Evolutionary conservation across 2,329 filamentous ascomycete species (phyloP), one percentile per base, ranked within the genome.

Genomic region (Trichophyton mentagrophytes): DNA sequence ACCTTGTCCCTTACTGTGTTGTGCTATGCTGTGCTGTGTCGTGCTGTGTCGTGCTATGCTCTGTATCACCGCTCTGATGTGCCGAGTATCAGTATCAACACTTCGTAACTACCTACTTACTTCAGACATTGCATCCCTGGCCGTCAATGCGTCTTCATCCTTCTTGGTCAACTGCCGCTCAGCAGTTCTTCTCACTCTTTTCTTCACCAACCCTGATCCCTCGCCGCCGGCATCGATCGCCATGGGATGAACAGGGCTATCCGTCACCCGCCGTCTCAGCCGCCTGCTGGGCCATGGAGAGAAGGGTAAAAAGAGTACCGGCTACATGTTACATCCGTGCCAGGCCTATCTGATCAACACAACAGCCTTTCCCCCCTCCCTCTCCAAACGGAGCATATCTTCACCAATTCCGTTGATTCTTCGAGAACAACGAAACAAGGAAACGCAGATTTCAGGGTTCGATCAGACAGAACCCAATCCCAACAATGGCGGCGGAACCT

Each of bases 221-320:
- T 20, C 33, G 33, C 27, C 27, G 27, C 1, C 47, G 47, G 27
- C 27, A 47, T 46, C 17, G 44, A 47, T 47, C 44, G 17, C 44
- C 44, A 22, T 47, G 44, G 33, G 33, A 47, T 9, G 44, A 22
- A 25, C 44, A 47, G 17, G 44, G 44, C 47, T 53, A 27, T 53
- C 47, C 47, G 47, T 53, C 47, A 53, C 25, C 47, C 47, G 47
- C 47, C 47, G 47, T 33, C 47, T 53, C 47, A 53, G 22, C 47
- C 47, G 47, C 47, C 11, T 38, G 9, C 33, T 13, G 33, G 33
- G 33, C 13, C 33, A 13, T 38, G 33, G 33, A 38, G 33, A 13
- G 33, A 38, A 13, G 33, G 33, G 11, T 11, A 9, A 13, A 38
- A 13, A 13, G 11, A 22, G 7, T 15, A 15, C 47, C n/a, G 25